A percentile compares a stretch with the other conserved stretches of the same genome.
Conservation (phyloP, 164 flowering plant species). For the Pachysandra terminalis region DNA sequence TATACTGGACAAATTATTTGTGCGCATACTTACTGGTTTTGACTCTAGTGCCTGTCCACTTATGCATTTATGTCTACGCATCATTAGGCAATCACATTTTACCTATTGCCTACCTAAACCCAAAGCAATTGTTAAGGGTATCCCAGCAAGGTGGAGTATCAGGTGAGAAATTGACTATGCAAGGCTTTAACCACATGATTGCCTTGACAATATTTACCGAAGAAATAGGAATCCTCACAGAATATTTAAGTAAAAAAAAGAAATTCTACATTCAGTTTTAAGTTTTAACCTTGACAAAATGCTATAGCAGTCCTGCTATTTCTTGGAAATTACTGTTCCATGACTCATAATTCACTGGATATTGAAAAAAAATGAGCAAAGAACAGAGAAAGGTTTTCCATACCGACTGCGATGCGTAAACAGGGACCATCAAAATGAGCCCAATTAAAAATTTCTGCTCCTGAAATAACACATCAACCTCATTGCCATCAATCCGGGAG, state of each 20-base stretch:
- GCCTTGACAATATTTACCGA: background rate
- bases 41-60: too few species aligned
- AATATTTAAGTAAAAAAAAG: too few species aligned
- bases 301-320: background rate
- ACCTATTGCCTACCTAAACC: too few species aligned
- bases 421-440: conserved; percentile 95
- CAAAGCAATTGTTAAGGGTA: too few species aligned
- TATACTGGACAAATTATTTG: too few species aligned
- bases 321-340: background rate
- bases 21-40: too few species aligned
- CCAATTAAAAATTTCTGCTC: conserved; percentile 96
- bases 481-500: background rate
- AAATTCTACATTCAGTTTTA: background rate
- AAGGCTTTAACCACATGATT: too few species aligned
- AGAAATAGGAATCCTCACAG: background rate
- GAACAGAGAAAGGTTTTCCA: conserved; percentile 1
- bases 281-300: background rate
- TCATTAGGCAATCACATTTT: too few species aligned
- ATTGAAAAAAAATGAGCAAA: background rate
- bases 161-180: too few species aligned
- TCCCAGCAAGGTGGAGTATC: too few species aligned
- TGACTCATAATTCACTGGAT: background rate
- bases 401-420: conserved; percentile 96
- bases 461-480: conserved; percentile 43
- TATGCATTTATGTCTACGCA: too few species aligned